phyloP scores from a whole-genome alignment of 352 stramenopile species.

The Pythium dissotocum region DNA sequence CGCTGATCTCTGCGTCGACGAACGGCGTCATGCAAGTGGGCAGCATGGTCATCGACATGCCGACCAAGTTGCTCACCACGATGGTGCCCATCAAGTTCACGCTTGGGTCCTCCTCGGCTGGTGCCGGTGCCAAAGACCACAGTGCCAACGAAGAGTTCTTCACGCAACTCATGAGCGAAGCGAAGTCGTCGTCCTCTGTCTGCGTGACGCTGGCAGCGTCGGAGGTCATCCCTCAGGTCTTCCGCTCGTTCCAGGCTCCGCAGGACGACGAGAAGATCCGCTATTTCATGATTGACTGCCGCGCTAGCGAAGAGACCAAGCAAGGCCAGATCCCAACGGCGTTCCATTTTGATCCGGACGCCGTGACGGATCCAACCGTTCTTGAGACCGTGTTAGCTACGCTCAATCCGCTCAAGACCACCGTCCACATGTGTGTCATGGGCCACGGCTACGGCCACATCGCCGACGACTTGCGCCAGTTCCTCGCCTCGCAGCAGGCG shows the following conservation, averaged over 20 bases:
- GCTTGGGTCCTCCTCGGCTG: slow-evolving; percentile 9
- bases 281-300: slow-evolving; percentile 83
- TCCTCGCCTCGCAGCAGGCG: slow-evolving; percentile 18
- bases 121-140: slow-evolving; percentile 27
- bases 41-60: slow-evolving; percentile 70
- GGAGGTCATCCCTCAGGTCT: slow-evolving; percentile 72
- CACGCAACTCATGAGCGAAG: slow-evolving; percentile 52
- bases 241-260: slow-evolving; percentile 62
- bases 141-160: slow-evolving; percentile 48
- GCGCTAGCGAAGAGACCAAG: slow-evolving; percentile 39
- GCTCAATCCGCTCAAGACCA: slow-evolving; percentile 59
- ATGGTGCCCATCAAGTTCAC: slow-evolving; percentile 35
- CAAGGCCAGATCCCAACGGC: slow-evolving; percentile 71
- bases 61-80: slow-evolving; percentile 56
- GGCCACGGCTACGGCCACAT: slow-evolving; percentile 74
- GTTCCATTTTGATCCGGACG: slow-evolving; percentile 75
- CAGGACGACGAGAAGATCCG: slow-evolving; percentile 43
- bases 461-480: slow-evolving; percentile 52
- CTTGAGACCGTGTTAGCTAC: slow-evolving; percentile 72
- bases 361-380: slow-evolving; percentile 47
- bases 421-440: slow-evolving; percentile 80
- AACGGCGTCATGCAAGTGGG: slow-evolving; percentile 46
- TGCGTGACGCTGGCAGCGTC: slow-evolving; percentile 55
- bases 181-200: slow-evolving; percentile 46
- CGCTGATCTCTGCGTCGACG: slow-evolving; percentile 62